Base-by-base conservation (phyloP, 225 moss, liverwort and hornwort genomes). In the Bryum argenteum region DNA sequence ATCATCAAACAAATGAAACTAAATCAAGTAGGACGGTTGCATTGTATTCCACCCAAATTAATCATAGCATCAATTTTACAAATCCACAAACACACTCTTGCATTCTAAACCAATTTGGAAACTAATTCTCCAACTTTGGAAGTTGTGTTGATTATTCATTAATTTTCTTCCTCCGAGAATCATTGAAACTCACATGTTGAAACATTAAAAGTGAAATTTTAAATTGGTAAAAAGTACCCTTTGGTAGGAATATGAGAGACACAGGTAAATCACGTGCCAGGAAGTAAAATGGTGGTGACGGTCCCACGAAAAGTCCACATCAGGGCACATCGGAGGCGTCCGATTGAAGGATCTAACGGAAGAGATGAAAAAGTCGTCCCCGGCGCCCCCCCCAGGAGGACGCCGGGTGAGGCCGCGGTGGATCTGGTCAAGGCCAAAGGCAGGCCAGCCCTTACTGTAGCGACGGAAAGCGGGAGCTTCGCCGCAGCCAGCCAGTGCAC, bases 401-500 rank as follows among this genome's bases (percentile, higher is more conserved):
- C 48, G 1, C 4, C 16, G 48, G 54, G 54, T 59, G 59, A 12
- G 59, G 59, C 59, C 33, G 59, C 17, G 39, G 58, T 58, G 26
- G 58, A 58, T 58, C 28, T 7, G 58, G 58, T 58, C 58, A 58
- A 28, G 48, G 17, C 17, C 48, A 33, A 33, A 33, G 28, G 28
- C 3, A 28, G 5, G 33, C 5, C 5, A 33, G 33, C 2, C 33
- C 33, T 33, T 33, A n/a, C n/a, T n/a, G n/a, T n/a, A 3, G 58
- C 28, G 28, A 58, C 48, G 48, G 48, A 48, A 48, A 48, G 8
- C 22, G 8, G 58, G 33, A 58, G 58, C 58, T 33, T 58, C 28
- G 54, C 6, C 54, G 54, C 54, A 33, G 33, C 33, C 33, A 33
- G 54, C 54, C 54, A 54, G 54, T 54, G 54, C 61, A 39, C 39